Evolutionary conservation across 2,329 filamentous ascomycete species (phyloP).

Genomic region (Aureobasidium vineae): DNA sequence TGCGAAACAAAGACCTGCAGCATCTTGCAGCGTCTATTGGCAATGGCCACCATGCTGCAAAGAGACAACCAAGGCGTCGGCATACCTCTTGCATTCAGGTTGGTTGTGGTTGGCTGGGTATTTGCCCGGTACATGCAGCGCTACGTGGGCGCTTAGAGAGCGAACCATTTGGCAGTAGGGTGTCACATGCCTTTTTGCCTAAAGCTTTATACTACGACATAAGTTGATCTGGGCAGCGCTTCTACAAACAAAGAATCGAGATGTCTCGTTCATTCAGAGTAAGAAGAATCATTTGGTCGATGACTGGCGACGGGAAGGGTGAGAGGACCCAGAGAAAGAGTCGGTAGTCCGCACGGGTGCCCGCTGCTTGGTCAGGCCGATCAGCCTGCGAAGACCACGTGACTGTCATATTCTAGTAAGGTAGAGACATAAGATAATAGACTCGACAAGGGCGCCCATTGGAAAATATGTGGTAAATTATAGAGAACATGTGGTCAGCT

Average conservation of each 20-base stretch:
- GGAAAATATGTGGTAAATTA: no score
- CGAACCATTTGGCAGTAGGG: not conserved
- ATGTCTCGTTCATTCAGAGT: not conserved
- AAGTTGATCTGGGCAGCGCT: not conserved
- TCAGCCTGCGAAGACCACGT: no score
- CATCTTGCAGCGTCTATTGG: constrained; percentile 17
- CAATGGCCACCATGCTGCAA: not conserved
- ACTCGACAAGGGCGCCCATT: no score
- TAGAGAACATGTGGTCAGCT: no score
- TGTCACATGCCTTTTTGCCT: not conserved
- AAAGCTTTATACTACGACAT: not conserved
- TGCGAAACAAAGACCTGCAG: not conserved
- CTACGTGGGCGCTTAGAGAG: constrained; percentile 19
- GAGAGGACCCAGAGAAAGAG: no score
- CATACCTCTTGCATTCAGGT: not conserved
- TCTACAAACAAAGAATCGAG: not conserved
- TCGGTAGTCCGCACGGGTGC: no score
- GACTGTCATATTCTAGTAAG: no score
- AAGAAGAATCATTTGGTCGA: not conserved
- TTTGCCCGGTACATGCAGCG: constrained; percentile 1
- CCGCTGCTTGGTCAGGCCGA: no score
- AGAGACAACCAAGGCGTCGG: not conserved
- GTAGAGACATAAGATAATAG: no score
- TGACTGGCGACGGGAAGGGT: not conserved
- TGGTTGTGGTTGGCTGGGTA: not conserved